Base-by-base conservation (phyloP, 2,329 filamentous ascomycete species). In the Pseudopyrenochaeta lycopersici region DNA sequence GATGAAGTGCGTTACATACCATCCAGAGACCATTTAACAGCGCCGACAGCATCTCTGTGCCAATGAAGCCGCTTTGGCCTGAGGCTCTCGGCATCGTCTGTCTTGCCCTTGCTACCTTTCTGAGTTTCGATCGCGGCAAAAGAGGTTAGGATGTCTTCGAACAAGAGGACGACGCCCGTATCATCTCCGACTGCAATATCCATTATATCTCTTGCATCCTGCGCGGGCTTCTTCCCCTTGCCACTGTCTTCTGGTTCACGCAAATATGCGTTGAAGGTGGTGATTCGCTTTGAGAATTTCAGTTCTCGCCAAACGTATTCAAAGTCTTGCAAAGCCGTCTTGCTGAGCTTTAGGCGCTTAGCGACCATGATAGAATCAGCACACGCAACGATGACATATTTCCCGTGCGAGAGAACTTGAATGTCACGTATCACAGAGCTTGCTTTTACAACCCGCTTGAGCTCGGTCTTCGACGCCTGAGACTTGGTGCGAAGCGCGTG, bases 21-120 rank as follows among this genome's bases (percentile, higher is more conserved):
- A 82, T 99, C 95, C 63, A 83, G 82, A 12, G 95, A 97, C 90
- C 93, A 98, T 75, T 95, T 96, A 52, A 97, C 82, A 9, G 91
- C 85, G 65, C 90, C 88, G 7, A 97, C 92, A 43, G 89, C 86
- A 64, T 88, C 88, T 65, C 92, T 85, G 76, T 99, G 95, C 95
- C 95, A 99, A 74, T 98, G 95, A 47, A 93, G 81, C 59, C 89
- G 90, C 51, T 88, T 87, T 17, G 84, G 81, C 35, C 85, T 71
- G 12, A 82, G 56, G 66, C 70, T 49, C 68, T 77, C 76, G 63
- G 80, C 50, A n/a, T 52, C 62, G 38, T 65, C 61, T 21, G 54
- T 51, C 30, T 56, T 63, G n/a, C 52, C 53, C 35, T 66, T 60
- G 7, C 56, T 57, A 11, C 60, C 61, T 46, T 75, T 74, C 27